Base-by-base conservation (phyloP, 2,329 filamentous ascomycete genomes). In the Fusarium xylarioides region DNA sequence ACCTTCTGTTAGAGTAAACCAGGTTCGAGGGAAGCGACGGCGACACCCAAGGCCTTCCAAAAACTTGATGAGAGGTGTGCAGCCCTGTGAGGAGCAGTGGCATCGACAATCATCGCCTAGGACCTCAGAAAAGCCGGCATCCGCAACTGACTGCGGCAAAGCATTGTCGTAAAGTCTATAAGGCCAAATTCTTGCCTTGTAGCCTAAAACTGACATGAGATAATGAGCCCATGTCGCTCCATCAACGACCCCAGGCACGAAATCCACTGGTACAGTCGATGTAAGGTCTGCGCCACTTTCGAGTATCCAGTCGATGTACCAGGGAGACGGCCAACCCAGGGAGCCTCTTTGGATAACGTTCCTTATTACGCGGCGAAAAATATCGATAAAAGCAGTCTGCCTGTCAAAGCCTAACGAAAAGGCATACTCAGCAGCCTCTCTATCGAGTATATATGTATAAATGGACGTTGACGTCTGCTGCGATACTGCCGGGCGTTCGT, bases 401-500 rank as follows among this genome's bases (percentile, higher is more conserved):
- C 4, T 12, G 1, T 43, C 12, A 4, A 56, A 56, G 2, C 54
- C 40, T 2, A 34, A 1, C 10, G 18, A 26, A 26, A 46, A 26
- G 10, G 54, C 54, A 21, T 19, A 28, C 18, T 44, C 54, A 18
- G 54, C 54, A 5, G 18, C 4, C 18, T 56, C 54, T 23, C 30
- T 44, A 30, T 56, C 28, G 3, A 23, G 18, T 23, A 56, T 35
- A n/a, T 26, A 34, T 1, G 28, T 14, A 26, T 56, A 56, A 0
- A 56, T 3, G 1, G 54, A 46, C 8, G 3, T 32, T 2, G 14
- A 4, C 1, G n/a, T 26, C 7, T 34, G 2, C 34, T 28, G 7
- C 23, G 2, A 54, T 0, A 9, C 19, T 1, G 16, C 12, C n/a
- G 12, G 10, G 1, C 0, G 11, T 26, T 11, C 0, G 0, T 46